Base-by-base conservation (phyloP, 495 filamentous ascomycete genomes). In the Daldinia concentrica region DNA sequence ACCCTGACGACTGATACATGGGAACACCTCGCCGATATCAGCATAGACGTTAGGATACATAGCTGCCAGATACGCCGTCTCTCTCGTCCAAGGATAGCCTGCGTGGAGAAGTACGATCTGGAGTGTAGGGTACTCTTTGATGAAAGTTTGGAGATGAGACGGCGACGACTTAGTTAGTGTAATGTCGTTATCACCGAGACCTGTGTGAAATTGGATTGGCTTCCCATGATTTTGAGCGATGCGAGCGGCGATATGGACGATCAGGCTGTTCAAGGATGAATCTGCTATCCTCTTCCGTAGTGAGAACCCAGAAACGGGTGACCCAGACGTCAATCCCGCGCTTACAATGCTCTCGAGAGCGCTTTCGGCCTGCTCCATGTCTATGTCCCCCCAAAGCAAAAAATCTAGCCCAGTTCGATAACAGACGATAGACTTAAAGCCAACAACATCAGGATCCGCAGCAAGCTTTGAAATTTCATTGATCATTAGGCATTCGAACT, bases 21-120 rank as follows among this genome's bases (percentile, higher is more conserved):
- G 93, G 69, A 97, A 97, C 0, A 97, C 91, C 76, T 94, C 91
- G 0, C 94, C 93, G 59, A 97, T 88, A 71, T 97, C 94, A 11
- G 93, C 86, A 77, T 93, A 97, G 8, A 92, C 91, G 79, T 97
- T 94, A 24, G 87, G 84, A 77, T 94, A 97, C 3, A 92, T 88
- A 0, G 85, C 86, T 6, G 94, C 90, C 51, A 97, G 84, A 75
- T 97, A 97, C 0, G 91, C 94, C 2, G 89, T 90, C 77, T 96
- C 91, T 27, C 87, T 87, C 0, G 91, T 95, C 74, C 92, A 97
- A 0, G 94, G 94, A 75, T 97, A 97, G 0, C 90, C 86, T 3
- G 92, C 90, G 74, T 97, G 93, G 12, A 97, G 85, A 24, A 97
- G 81, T 15, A 97, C 91, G 60, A 97, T 89, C 1, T 90, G 88